Evolutionary conservation across 768 basidiomycete species (phyloP).

Genomic region (Auricularia sp.): DNA sequence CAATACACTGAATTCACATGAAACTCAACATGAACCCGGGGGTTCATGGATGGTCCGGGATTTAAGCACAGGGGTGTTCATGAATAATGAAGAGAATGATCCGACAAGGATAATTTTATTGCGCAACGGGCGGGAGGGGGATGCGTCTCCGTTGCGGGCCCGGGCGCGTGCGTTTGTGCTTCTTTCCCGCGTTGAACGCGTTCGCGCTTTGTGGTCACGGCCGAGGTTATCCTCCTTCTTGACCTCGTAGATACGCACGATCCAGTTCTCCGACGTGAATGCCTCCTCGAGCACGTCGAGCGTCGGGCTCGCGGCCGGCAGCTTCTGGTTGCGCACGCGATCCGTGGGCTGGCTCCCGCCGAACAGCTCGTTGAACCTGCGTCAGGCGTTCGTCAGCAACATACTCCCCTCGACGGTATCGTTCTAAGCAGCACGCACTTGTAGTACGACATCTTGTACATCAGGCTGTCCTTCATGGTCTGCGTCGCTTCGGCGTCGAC

Average conservation of each 20-base stretch:
- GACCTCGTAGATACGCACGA: conserved; percentile 92
- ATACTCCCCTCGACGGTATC: not conserved
- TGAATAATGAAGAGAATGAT: no score
- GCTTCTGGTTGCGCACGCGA: conserved; percentile 77
- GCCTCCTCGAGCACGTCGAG: conserved; percentile 94
- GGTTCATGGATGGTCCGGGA: no score
- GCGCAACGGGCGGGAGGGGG: conserved; percentile 35
- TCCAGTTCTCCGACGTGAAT: conserved; percentile 99
- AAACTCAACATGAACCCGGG: no score
- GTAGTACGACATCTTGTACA: conserved; percentile 99
- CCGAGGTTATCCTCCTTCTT: conserved; percentile 90
- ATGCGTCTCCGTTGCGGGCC: conserved; percentile 11
- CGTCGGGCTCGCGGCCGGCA: conserved; percentile 69
- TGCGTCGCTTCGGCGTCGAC: conserved; percentile 77
- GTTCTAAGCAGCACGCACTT: conserved; percentile 33
- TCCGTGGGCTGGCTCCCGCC: conserved; percentile 67
- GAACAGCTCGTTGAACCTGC: conserved; percentile 79
- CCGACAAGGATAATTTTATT: conserved; percentile 7
- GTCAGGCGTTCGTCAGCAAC: not conserved
- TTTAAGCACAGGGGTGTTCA: no score
- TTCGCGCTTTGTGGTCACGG: conserved; percentile 82
- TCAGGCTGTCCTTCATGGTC: conserved; percentile 89
- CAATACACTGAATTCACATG: no score
- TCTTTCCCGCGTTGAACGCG: conserved; percentile 79
- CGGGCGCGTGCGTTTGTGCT: conserved; percentile 75